These are phyloP conservation scores for Neodidymelliopsis sp. DNA, from an alignment of 2,329 filamentous ascomycete genomes.

Conservation along the genomic window DNA sequence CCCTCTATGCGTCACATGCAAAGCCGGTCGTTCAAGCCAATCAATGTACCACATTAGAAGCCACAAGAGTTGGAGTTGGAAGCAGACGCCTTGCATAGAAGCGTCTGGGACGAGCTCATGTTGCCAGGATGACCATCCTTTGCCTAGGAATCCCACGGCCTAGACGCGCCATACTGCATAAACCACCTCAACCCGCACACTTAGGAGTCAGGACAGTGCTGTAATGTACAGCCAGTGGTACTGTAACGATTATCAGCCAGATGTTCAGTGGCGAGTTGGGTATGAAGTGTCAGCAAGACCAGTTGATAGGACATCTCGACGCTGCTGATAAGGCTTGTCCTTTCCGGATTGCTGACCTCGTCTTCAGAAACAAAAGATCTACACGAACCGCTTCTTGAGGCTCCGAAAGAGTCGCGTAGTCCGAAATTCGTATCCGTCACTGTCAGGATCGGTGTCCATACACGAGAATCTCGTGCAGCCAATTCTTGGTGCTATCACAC, in stretches of 20 bases:
- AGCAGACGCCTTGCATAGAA: slow-evolving; percentile 1
- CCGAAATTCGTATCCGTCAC: neutral
- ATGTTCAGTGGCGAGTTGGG: too few relatives aligned
- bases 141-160: neutral
- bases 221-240: too few relatives aligned
- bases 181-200: neutral
- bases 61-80: neutral
- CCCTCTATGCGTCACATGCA: neutral
- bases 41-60: neutral
- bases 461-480: neutral
- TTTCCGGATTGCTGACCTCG: neutral
- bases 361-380: neutral
- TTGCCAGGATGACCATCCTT: slow-evolving; percentile 1
- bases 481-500: slow-evolving; percentile 2
- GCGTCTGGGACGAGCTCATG: neutral
- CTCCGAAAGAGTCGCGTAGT: neutral
- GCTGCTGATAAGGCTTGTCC: slow-evolving; percentile 6
- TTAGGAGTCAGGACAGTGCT: too few relatives aligned
- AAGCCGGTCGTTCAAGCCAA: neutral
- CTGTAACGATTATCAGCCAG: too few relatives aligned
- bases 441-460: neutral
- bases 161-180: neutral
- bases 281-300: too few relatives aligned
- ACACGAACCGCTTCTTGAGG: neutral
- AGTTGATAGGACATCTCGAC: too few relatives aligned